A percentile compares a stretch with the other conserved stretches of the same genome.
These are phyloP conservation scores for Grigorovia transvaalensis DNA, from an alignment of 805 yeast species.

Conservation along the genomic window DNA sequence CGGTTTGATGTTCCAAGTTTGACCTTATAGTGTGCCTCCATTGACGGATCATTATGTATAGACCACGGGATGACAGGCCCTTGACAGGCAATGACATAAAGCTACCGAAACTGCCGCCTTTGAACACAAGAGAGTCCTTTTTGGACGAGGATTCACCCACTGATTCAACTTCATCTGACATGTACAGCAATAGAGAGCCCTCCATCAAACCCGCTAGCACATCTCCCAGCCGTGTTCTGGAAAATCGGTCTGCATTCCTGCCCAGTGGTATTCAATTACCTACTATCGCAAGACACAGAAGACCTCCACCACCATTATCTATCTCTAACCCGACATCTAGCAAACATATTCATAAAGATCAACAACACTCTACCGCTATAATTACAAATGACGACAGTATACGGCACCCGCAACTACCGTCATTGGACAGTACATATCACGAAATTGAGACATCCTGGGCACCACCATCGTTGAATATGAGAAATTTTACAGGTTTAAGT, in stretches of 20 bases:
- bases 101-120: slow-evolving; percentile 25
- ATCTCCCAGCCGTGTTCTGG: not conserved
- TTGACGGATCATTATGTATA: not conserved
- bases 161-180: not conserved
- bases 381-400: not conserved
- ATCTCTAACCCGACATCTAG: slow-evolving; percentile 4
- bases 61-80: not conserved
- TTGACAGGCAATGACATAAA: not conserved
- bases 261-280: not conserved
- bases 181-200: not conserved
- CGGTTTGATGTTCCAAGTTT: too few species aligned
- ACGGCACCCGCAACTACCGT: not conserved
- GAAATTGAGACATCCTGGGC: slow-evolving; percentile 7
- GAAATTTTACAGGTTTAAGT: slow-evolving; percentile 18
- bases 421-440: not conserved
- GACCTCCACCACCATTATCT: slow-evolving; percentile 21
- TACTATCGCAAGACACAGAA: slow-evolving; percentile 3
- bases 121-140: slow-evolving; percentile 16
- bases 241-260: not conserved
- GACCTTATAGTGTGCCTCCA: not conserved
- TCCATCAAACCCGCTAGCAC: not conserved
- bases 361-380: not conserved
- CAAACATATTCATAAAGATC: not conserved
- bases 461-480: slow-evolving; percentile 12
- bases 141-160: slow-evolving; percentile 4